Base-by-base conservation (phyloP, 2,329 filamentous ascomycete species). In the Paraphoma sp. region DNA sequence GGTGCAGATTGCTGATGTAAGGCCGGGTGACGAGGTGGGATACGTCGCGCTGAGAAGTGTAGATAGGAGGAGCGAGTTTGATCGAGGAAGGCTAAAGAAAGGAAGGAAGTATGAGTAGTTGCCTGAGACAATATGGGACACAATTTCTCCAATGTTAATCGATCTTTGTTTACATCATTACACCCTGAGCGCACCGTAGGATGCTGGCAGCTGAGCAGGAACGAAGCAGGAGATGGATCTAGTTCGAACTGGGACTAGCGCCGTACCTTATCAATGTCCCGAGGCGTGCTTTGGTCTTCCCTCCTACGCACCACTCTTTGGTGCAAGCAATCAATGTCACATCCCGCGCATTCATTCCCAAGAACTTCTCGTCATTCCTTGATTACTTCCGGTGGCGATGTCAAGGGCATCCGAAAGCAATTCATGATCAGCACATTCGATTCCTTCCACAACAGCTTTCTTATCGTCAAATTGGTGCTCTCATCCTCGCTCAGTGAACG, bases 1-100 rank as follows among this genome's bases (percentile, higher is more conserved):
- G 42, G 57, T 71, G 4, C 61, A 59, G 30, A 56, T 71, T 42
- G 66, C 60, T 1, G 67, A 71, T 55, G 64, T 64, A 9, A 54
- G 51, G 23, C 45, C 41, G 1, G 51, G 62, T 1, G 49, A 59
- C 10, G 48, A 65, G 7, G 54, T 69, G 9, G 68, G 67, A 1
- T 65, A 68, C 51, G 51, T 72, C 23, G 66, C 64, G 0, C 53
- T 70, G 38, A 56, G 49, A 44, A 59, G 49, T 36, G 23, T 59
- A n/a, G 41, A 36, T 11, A 41, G 38, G 28, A 29, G 29, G 11
- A 30, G 44, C n/a, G 44, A 46, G n/a, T 46, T 46, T 10, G 28
- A 23, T 16, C 9, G 17, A 16, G 44, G 28, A 31, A 30, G n/a
- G 28, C 28, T 46, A 11, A 29, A 28, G 17, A 46, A 46, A 23